phyloP scores from a whole-genome alignment of 1,284 basidiomycete genomes.

The Leccinum ponderosum region DNA sequence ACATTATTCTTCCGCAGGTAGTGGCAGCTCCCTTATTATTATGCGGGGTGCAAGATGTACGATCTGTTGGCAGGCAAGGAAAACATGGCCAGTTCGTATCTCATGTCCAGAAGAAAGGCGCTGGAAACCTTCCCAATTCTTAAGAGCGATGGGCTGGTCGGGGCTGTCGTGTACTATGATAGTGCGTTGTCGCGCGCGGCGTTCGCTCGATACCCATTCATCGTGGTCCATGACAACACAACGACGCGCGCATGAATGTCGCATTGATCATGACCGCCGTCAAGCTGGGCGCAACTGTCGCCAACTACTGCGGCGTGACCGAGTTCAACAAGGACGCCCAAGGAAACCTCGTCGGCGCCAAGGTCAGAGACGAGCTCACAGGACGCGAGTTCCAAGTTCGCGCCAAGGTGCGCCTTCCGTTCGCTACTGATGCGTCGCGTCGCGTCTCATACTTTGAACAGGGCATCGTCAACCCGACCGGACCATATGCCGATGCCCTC shows the following conservation, averaged over 20 bases:
- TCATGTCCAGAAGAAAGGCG: conserved; percentile 93
- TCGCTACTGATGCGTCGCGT: neutral
- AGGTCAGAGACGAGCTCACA: conserved; percentile 81
- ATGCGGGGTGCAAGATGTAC: conserved; percentile 95
- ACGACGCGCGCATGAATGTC: conserved; percentile 98
- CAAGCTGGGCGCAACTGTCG: conserved; percentile 86
- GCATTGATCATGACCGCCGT: conserved; percentile 94
- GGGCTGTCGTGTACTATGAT: conserved; percentile 97
- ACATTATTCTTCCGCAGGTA: conserved; percentile 51
- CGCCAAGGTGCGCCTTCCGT: conserved; percentile 38
- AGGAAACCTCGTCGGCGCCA: conserved; percentile 75
- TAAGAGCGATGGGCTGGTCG: conserved; percentile 90
- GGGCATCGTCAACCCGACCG: conserved; percentile 96
- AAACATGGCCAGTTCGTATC: conserved; percentile 95
- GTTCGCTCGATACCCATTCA: neutral
- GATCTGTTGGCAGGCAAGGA: conserved; percentile 94
- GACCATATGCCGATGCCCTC: conserved; percentile 90
- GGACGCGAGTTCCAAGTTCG: conserved; percentile 73
- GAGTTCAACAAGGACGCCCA: conserved; percentile 69
- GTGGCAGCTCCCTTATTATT: conserved; percentile 96
- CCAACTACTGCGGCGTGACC: conserved; percentile 91
- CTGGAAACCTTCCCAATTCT: conserved; percentile 97
- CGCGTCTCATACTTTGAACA: conserved; percentile 23
- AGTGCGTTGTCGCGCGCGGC: conserved; percentile 46
- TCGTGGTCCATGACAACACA: conserved; percentile 79